A percentile compares a stretch with the other conserved stretches of the same genome.
Evolutionary conservation across 2,329 filamentous ascomycete genomes (phyloP).

Genomic region (Biscogniauxia sp.): DNA sequence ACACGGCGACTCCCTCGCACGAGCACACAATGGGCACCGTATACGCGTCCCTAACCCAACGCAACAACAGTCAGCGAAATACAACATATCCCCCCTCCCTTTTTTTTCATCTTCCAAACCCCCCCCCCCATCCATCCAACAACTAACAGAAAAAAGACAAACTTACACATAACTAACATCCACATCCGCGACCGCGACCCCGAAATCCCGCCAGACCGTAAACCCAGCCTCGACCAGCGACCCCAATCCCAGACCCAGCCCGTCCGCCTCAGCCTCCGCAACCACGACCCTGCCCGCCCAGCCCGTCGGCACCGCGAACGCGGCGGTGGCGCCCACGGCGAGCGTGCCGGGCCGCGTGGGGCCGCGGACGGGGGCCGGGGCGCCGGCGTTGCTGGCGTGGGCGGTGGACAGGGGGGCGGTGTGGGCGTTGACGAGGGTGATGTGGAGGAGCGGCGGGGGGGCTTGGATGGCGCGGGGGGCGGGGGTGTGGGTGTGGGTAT

Average conservation of each 20-base stretch:
- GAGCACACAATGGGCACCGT: conserved; percentile 20
- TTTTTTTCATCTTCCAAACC: no score
- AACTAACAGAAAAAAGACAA: not conserved
- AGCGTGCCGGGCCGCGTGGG: not conserved
- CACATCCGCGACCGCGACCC: conserved; percentile 12
- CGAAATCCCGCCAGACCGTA: not conserved
- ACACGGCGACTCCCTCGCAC: conserved; percentile 13
- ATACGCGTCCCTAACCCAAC: conserved; percentile 17
- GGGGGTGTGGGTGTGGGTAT: no score
- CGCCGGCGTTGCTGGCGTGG: no score
- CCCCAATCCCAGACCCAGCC: no score
- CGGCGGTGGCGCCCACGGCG: conserved; percentile 1
- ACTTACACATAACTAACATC: conserved; percentile 25
- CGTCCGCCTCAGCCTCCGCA: no score
- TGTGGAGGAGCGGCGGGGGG: no score
- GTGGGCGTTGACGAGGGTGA: conserved; percentile 3
- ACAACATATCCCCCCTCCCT: no score
- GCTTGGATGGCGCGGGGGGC: no score
- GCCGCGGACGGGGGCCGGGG: no score
- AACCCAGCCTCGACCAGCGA: no score
- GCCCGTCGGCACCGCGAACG: conserved; percentile 19
- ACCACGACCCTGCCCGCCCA: conserved; percentile 8
- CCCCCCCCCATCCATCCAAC: no score
- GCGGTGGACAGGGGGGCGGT: conserved; percentile 8
- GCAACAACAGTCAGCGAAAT: no score